Base-by-base conservation (phyloP, 352 stramenopile species). In the Pythium sp. region DNA sequence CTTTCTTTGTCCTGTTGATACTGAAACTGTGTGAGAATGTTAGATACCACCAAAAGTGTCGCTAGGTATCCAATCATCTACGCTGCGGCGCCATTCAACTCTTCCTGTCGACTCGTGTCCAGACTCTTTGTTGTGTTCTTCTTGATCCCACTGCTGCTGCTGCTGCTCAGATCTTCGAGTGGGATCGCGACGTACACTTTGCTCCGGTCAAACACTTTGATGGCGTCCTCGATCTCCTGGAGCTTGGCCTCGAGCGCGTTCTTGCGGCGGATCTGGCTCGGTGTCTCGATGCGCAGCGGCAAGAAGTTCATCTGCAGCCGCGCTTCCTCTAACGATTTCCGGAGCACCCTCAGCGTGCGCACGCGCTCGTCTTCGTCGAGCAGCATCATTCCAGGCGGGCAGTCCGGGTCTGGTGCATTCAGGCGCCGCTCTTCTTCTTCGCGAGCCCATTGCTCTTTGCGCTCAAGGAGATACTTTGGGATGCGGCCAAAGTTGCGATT, bases 161-260 rank as follows among this genome's bases (percentile, higher is more conserved):
- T 54, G 12, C 15, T 43, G 58, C 38, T 66, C 15, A 12, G 53
- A 26, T 54, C 46, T 62, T 77, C 61, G 11, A 68, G 60, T 62
- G 79, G 74, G 4, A 77, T 81, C 22, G 86, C 72, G n/a, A 97
- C 78, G 43, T 92, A 96, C 28, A 98, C 90, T 76, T 95, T 97
- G 0, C 75, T 47, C 12, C 87, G 83, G 62, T 84, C 84, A 47
- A 97, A 98, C 18, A 97, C 87, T 34, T 84, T 86, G 72, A 97
- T 95, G 24, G 92, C 91, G 58, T 94, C 86, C 36, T 97, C 91
- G 54, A 97, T 97, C 66, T 97, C 91, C 64, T 86, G 84, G 18
- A 97, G 70, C 59, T 94, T 93, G 20, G 73, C 68, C 51, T 97
- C 87, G 3, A 97, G 69, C 43, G 87, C 86, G 41, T 92, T 84